A percentile compares a stretch with the other conserved stretches of the same genome.
Evolutionary conservation across 768 basidiomycete genomes (phyloP).

Genomic region (Chalciporus pseudorubinellus): DNA sequence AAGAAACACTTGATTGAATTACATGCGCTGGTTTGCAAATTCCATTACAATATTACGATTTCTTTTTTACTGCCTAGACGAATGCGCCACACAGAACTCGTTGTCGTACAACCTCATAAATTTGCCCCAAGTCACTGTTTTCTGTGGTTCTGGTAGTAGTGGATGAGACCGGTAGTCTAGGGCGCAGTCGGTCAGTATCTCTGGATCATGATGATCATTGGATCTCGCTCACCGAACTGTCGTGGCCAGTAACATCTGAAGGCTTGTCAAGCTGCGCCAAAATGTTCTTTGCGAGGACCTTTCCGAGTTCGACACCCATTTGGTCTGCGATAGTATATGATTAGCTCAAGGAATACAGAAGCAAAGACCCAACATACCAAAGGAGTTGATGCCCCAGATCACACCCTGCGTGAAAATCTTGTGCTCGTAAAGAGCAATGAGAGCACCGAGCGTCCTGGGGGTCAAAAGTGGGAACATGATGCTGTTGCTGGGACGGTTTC

Average conservation of each 20-base stretch:
- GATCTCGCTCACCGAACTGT: constrained; percentile 60
- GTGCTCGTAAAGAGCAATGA: constrained; percentile 94
- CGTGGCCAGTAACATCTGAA: constrained; percentile 80
- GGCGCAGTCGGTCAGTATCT: constrained; percentile 6
- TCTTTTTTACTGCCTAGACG: neutral
- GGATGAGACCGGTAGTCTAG: constrained; percentile 93
- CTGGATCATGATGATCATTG: neutral
- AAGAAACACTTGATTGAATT: constrained; percentile 4
- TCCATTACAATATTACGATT: constrained; percentile 4
- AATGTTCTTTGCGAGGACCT: constrained; percentile 96
- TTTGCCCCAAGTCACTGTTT: constrained; percentile 49
- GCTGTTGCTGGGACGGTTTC: constrained; percentile 95
- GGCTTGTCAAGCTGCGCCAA: constrained; percentile 82
- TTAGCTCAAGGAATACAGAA: neutral
- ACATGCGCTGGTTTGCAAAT: constrained; percentile 8
- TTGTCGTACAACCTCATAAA: constrained; percentile 28
- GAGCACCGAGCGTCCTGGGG: constrained; percentile 81
- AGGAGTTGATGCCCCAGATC: constrained; percentile 98
- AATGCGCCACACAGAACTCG: neutral
- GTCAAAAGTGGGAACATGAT: constrained; percentile 94
- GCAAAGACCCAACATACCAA: constrained; percentile 52
- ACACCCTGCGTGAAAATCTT: constrained; percentile 99
- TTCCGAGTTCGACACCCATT: constrained; percentile 99
- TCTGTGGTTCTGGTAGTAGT: constrained; percentile 92
- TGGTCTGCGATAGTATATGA: constrained; percentile 57